Percentiles rank a stretch among this genome's conserved stretches.
Conservation (phyloP, 345 rosid species). For the Mallotus nudiflorus region DNA sequence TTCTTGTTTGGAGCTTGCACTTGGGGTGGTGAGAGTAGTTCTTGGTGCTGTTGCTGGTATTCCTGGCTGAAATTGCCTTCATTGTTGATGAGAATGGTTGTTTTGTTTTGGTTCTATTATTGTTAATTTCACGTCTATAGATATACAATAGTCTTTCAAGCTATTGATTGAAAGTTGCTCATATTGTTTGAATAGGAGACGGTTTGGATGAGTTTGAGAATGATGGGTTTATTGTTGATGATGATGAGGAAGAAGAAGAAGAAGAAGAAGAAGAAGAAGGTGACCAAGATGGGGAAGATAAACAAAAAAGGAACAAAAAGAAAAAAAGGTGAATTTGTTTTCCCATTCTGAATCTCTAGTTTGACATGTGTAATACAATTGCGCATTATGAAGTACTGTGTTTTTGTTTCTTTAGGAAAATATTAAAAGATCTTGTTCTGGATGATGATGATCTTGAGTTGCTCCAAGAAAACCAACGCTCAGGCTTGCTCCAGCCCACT, state of each 20-base stretch:
- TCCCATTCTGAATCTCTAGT: background rate
- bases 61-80: too few relatives aligned
- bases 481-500: slow-evolving; percentile 2
- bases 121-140: background rate
- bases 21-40: too few relatives aligned
- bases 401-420: slow-evolving; percentile 1
- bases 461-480: slow-evolving; percentile 10
- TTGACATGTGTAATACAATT: background rate
- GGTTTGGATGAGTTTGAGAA: slow-evolving; percentile 14
- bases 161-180: background rate
- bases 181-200: background rate
- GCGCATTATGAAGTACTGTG: background rate
- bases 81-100: too few relatives aligned
- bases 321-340: slow-evolving; percentile 7
- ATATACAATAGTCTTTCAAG: background rate
- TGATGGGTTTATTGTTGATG: slow-evolving; percentile 14
- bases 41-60: too few relatives aligned
- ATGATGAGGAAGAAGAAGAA: too few relatives aligned
- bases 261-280: slow-evolving; percentile 10
- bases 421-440: slow-evolving; percentile 7
- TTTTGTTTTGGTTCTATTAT: too few relatives aligned
- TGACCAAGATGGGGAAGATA: background rate
- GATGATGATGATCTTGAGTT: slow-evolving; percentile 20
- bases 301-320: slow-evolving; percentile 12
- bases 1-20: too few relatives aligned